A percentile compares a stretch with the other conserved stretches of the same genome.
Evolutionary conservation across 495 filamentous ascomycete species (phyloP).

Genomic region (Lophium mytilinum): DNA sequence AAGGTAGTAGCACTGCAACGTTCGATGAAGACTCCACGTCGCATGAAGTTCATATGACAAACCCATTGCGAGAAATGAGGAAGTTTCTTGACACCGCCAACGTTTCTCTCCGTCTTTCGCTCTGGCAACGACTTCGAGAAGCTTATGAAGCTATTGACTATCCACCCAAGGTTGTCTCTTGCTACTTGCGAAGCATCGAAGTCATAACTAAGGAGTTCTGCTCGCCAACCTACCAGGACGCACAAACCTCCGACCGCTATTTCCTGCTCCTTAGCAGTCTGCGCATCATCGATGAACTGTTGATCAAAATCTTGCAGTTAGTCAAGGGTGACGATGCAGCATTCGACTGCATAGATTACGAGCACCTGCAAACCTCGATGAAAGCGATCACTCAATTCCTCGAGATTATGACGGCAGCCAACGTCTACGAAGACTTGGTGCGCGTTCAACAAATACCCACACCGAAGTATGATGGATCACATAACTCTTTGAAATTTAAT

Average conservation of each 20-base stretch:
- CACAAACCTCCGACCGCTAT: slow-evolving; percentile 53
- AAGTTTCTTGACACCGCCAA: slow-evolving; percentile 75
- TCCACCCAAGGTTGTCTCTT: slow-evolving; percentile 76
- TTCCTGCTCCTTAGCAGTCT: slow-evolving; percentile 64
- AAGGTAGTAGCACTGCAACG: slow-evolving; percentile 19
- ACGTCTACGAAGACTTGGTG: slow-evolving; percentile 74
- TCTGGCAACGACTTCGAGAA: slow-evolving; percentile 81
- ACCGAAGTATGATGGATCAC: slow-evolving; percentile 35
- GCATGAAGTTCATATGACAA: neutral
- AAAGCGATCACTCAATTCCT: slow-evolving; percentile 56
- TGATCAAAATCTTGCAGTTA: slow-evolving; percentile 57
- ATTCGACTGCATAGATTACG: slow-evolving; percentile 77
- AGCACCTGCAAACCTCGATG: slow-evolving; percentile 62
- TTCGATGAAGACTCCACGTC: slow-evolving; percentile 35
- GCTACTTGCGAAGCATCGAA: slow-evolving; percentile 75
- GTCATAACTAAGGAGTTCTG: slow-evolving; percentile 68
- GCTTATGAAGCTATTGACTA: slow-evolving; percentile 81
- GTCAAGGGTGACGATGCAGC: slow-evolving; percentile 51
- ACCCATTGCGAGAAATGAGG: slow-evolving; percentile 53
- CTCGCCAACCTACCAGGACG: slow-evolving; percentile 51
- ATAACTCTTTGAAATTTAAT: slow-evolving; percentile 29
- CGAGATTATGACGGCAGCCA: slow-evolving; percentile 66
- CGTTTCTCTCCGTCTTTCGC: slow-evolving; percentile 69
- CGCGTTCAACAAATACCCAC: slow-evolving; percentile 55
- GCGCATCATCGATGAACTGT: slow-evolving; percentile 64